Evolutionary conservation across 2,329 filamentous ascomycete genomes (phyloP).

Genomic region (Sporothrix curviconia): DNA sequence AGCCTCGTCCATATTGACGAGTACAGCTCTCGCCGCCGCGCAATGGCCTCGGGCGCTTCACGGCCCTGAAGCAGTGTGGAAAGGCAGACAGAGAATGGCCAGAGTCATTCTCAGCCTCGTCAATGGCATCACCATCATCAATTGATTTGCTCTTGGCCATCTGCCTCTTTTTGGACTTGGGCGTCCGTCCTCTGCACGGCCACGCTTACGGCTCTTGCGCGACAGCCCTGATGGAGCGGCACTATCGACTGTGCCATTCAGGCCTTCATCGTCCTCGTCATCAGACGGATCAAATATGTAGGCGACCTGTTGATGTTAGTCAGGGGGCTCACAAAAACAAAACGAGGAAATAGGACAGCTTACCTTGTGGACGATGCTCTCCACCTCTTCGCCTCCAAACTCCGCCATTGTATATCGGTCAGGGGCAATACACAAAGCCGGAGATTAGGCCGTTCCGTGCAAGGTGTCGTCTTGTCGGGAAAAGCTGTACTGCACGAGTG

Average conservation of each 20-base stretch:
- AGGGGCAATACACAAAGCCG: neutral
- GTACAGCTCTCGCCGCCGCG: constrained; percentile 54
- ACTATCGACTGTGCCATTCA: neutral
- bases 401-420: neutral
- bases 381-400: neutral
- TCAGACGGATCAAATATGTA: constrained; percentile 55
- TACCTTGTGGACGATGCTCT: constrained; percentile 13
- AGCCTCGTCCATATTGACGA: constrained; percentile 58
- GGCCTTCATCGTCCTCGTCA: constrained; percentile 24
- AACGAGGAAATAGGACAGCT: neutral
- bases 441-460: neutral
- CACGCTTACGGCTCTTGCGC: neutral
- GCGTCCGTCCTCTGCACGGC: neutral
- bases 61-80: constrained; percentile 49
- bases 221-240: neutral
- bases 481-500: too few species aligned
- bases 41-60: constrained; percentile 43
- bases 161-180: constrained; percentile 1
- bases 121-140: neutral
- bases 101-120: constrained; percentile 9
- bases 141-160: neutral
- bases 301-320: constrained; percentile 42
- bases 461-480: neutral
- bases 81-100: constrained; percentile 44
- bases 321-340: neutral